Conservation (phyloP, 139 green algal species). For the Trebouxia sp. region DNA sequence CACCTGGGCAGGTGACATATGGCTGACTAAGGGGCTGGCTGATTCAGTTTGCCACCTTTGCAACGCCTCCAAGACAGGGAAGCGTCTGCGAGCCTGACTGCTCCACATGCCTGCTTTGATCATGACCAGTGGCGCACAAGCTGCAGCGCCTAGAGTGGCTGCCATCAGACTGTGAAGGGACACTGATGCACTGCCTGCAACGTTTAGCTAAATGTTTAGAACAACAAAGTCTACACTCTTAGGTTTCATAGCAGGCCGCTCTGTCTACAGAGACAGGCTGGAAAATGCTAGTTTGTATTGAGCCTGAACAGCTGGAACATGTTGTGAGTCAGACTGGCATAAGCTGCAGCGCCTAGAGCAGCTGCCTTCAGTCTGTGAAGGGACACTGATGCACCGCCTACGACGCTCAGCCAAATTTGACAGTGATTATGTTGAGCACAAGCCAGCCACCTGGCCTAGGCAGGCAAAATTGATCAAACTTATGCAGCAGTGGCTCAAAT, state of each 20-base stretch:
- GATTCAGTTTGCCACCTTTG: slow-evolving; percentile 8
- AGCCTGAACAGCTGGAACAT: too few species aligned
- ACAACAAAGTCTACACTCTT: too few species aligned
- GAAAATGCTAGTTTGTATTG: too few species aligned
- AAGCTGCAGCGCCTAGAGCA: background rate
- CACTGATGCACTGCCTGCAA: slow-evolving; percentile 1
- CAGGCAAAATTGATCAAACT: too few species aligned
- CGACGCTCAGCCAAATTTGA: too few species aligned
- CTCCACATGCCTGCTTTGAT: background rate
- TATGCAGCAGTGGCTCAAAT: too few species aligned
- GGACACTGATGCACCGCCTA: slow-evolving; percentile 10
- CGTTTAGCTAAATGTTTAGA: background rate
- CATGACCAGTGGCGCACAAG: background rate
- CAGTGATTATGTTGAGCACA: too few species aligned
- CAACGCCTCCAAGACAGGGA: background rate
- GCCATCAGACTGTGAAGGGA: background rate
- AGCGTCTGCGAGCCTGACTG: background rate
- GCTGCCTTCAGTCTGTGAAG: background rate
- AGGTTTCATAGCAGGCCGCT: too few species aligned
- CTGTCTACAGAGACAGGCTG: background rate
- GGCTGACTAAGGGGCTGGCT: background rate
- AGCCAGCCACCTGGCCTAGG: too few species aligned
- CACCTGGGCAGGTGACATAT: background rate
- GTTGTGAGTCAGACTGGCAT: too few species aligned
- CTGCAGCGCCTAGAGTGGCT: slow-evolving; percentile 5